Base-by-base conservation (phyloP, 495 filamentous ascomycete species). In the Aspergillus saccharolyticus region DNA sequence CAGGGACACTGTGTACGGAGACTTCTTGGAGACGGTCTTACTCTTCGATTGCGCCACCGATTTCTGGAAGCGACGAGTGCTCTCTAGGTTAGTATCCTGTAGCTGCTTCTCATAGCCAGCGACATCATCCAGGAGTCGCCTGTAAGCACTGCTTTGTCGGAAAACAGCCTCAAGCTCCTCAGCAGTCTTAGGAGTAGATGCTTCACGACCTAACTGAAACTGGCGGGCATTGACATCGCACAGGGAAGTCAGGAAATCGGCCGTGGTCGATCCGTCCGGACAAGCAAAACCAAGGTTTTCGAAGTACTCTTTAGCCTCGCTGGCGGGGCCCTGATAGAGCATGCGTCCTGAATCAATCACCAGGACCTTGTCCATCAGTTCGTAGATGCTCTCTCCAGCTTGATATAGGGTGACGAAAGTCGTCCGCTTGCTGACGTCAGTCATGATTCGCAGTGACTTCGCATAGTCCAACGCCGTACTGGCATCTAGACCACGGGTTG, bases 351-450 rank as follows among this genome's bases (percentile, higher is more conserved):
- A 68, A 57, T 87, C 83, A 51, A 89, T 85, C 22, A 89, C 79
- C 53, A 86, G 60, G 0, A 89, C 86, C 65, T 89, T 89, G 66
- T 89, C 86, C 85, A 93, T 89, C 3, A 89, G 74, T 62, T 92
- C 80, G 66, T 90, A 93, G 60, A 92, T 91, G 33, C 83, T 87
- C 66, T 94, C 85, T 51, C 89, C 87, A 1, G 89, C 89, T 65
- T 94, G 89, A 71, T 94, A 94, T 1, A 94, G 74, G 1, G 89
- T 93, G 19, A 90, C 89, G 30, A 96, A 77, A 0, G 89, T 92
- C 5, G 90, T 94, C 14, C 86, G 83, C 63, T 90, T 82, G 64
- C 80, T 88, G 54, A 94, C 83, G 57, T 91, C 88, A 19, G 91
- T 93, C 83, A 94, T 90, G 60, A 90, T 86, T 14, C 89, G 82